These are phyloP conservation scores for Rosa lucieae DNA, from an alignment of 306 rosid genomes.

Conservation along the genomic window DNA sequence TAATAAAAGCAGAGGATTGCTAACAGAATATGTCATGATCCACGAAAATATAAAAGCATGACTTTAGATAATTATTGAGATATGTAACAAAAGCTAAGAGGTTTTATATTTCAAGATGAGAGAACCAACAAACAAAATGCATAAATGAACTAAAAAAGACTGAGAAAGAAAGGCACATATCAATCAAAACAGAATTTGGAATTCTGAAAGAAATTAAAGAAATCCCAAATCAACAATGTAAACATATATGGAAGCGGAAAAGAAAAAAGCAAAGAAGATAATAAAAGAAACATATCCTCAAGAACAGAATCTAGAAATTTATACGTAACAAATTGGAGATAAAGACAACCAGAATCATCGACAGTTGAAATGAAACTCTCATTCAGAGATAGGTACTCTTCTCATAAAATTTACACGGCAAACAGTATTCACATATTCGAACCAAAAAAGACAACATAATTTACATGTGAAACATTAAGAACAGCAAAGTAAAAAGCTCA, in stretches of 20 bases:
- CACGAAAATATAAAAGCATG: background rate
- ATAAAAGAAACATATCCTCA: background rate
- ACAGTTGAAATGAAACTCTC: background rate
- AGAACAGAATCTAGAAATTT: background rate
- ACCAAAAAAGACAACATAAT: background rate
- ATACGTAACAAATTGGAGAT: background rate
- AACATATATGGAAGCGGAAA: background rate
- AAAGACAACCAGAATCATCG: background rate
- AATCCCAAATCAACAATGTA: background rate
- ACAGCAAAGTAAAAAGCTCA: background rate
- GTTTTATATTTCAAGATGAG: background rate
- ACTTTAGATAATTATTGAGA: background rate
- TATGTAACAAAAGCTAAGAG: background rate
- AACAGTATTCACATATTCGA: background rate
- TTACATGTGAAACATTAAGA: background rate
- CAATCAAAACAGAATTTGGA: background rate
- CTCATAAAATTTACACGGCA: background rate
- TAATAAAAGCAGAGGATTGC: background rate
- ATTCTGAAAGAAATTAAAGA: background rate
- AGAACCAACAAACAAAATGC: background rate
- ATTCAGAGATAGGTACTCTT: background rate
- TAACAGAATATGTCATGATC: background rate
- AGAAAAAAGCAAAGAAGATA: background rate
- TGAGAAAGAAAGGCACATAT: background rate
- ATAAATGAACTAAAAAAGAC: background rate